Conservation (phyloP, 371 early-diverging fungal species). For the Mortierella sp. region DNA sequence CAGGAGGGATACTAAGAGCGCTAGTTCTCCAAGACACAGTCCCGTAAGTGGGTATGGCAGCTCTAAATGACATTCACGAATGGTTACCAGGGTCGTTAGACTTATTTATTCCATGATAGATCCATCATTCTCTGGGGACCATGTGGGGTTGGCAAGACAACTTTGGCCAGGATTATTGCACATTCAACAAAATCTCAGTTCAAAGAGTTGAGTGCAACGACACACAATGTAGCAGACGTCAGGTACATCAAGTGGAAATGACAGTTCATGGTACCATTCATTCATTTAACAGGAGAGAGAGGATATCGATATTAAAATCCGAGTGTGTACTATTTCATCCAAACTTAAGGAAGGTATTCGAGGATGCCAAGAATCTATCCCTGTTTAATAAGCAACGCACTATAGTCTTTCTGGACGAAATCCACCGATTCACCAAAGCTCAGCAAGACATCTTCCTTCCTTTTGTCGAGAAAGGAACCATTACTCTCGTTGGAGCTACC, state of each 20-base stretch:
- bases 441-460: slow-evolving; percentile 92
- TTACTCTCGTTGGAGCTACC: slow-evolving; percentile 86
- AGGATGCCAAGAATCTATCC: slow-evolving; percentile 74
- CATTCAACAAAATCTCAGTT: slow-evolving; percentile 73
- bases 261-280: neutral
- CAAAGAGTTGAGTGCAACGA: slow-evolving; percentile 80
- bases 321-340: neutral
- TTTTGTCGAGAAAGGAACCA: slow-evolving; percentile 83
- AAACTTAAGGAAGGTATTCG: slow-evolving; percentile 70
- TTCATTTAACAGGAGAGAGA: neutral
- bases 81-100: neutral
- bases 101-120: slow-evolving; percentile 14
- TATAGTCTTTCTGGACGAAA: slow-evolving; percentile 89
- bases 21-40: slow-evolving; percentile 76
- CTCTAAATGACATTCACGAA: neutral
- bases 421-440: slow-evolving; percentile 89
- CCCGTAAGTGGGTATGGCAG: slow-evolving; percentile 63
- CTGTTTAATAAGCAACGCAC: slow-evolving; percentile 73
- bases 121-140: slow-evolving; percentile 81
- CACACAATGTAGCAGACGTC: slow-evolving; percentile 78
- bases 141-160: slow-evolving; percentile 92
- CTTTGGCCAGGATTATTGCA: slow-evolving; percentile 80
- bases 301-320: neutral
- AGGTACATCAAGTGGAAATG: slow-evolving; percentile 39
- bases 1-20: slow-evolving; percentile 68